A percentile compares a stretch with the other conserved stretches of the same genome.
Conservation (phyloP, 495 filamentous ascomycete genomes). For the Hypoxylon fragiforme region DNA sequence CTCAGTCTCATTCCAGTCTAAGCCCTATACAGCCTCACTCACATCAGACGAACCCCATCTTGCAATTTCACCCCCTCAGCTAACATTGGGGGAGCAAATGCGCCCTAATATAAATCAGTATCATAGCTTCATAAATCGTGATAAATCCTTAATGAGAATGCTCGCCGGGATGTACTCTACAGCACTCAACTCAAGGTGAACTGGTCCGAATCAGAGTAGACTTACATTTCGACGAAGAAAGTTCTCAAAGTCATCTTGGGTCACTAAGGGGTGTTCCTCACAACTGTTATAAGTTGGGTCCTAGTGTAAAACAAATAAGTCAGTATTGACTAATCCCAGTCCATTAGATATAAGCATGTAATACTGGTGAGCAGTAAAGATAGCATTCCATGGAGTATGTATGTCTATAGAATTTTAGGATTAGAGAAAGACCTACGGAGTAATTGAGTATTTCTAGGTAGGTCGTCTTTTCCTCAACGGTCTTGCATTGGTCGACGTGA, state of each 20-base stretch:
- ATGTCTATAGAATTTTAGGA: too few species aligned
- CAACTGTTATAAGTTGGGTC: slow-evolving; percentile 46
- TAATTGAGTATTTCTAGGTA: slow-evolving; percentile 61
- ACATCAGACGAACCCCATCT: slow-evolving; percentile 55
- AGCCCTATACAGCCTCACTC: slow-evolving; percentile 21
- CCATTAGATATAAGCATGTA: neutral
- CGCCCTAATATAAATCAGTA: slow-evolving; percentile 42
- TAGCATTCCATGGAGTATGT: neutral
- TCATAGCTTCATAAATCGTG: slow-evolving; percentile 5
- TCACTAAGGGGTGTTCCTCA: slow-evolving; percentile 54
- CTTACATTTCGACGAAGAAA: slow-evolving; percentile 53
- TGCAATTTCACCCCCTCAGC: slow-evolving; percentile 45
- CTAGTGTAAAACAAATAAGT: slow-evolving; percentile 26
- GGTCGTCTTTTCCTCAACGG: slow-evolving; percentile 50
- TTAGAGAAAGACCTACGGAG: slow-evolving; percentile 44
- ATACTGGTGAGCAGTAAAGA: neutral
- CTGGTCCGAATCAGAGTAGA: slow-evolving; percentile 1
- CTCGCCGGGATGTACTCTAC: too few species aligned
- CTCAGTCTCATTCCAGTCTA: neutral
- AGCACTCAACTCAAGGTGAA: too few species aligned
- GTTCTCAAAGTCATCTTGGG: slow-evolving; percentile 57
- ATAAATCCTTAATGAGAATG: neutral
- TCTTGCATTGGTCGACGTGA: slow-evolving; percentile 47
- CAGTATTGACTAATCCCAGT: neutral
- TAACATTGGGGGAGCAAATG: slow-evolving; percentile 48